Evolutionary conservation across 1,139 yeast species (phyloP), one percentile per base, ranked within the genome.

Genomic region (Pneumocystis oryctolagi): DNA sequence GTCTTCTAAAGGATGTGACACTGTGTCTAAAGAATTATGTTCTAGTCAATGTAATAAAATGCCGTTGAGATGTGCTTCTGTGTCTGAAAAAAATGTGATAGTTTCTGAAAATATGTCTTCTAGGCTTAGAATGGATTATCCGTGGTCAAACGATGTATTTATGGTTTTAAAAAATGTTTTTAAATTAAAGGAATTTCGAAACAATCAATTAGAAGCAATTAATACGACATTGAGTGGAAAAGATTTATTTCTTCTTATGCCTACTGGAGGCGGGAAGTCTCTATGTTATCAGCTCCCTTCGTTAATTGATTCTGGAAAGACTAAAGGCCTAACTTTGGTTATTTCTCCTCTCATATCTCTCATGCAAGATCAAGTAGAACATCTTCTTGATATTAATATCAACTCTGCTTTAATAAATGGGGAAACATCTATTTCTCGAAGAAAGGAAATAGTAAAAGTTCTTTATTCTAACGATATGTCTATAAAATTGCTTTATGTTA

Each of bases 191-290:
- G 78, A 80, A 0, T 94, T 94, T 72, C 79, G 99, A 62, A 80
- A 84, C 2, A 88, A 92, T 71, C 99, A 94, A 71, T 75, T 84
- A 57, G 94, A 88, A 65, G 97, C 97, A 0, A 80, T 94, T 14
- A 83, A 85, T 68, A 84, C 96, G 0, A 85, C 96, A 0, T 75
- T 94, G 42, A 74, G 79, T 16, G 96, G 96, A 0, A 80, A 80
- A 61, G 98, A 94, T 73, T 96, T 88, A 0, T 89, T 94, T 75
- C 97, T 94, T 1, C 77, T 94, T 68, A 92, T 94, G 97, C 99
- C 99, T 0, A 94, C 99, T 0, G 99, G 99, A 59, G 98, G 98
- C 62, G 99, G 99, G 62, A 94, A 94, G 73, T 90, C 97, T 0
- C 76, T 94, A 58, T 94, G 99, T 72, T 94, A 90, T 73, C 99